A percentile compares a stretch with the other conserved stretches of the same genome.
These are phyloP conservation scores for Beauveria scarabaeidicola DNA, from an alignment of 2,329 filamentous ascomycete species.

Conservation along the genomic window DNA sequence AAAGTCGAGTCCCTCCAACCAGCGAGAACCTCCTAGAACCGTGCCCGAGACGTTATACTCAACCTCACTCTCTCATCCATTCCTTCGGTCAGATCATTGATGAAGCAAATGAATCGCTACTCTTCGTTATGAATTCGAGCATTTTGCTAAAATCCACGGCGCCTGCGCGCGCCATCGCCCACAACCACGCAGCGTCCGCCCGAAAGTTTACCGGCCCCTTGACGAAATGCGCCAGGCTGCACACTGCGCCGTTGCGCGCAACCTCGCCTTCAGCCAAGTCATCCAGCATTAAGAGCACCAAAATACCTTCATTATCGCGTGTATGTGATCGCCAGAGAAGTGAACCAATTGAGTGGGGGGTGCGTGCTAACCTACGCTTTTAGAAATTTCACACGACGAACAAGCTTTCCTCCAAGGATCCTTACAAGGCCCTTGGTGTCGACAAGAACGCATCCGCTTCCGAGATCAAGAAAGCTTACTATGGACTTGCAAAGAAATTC, in stretches of 20 bases:
- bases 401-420: constrained; percentile 56
- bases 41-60: constrained; percentile 2
- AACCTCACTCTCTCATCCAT: neutral
- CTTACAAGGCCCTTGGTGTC: constrained; percentile 81
- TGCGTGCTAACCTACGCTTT: constrained; percentile 3
- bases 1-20: constrained; percentile 12
- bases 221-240: constrained; percentile 28
- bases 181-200: constrained; percentile 31
- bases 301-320: constrained; percentile 17
- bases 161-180: constrained; percentile 38
- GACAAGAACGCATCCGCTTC: constrained; percentile 67
- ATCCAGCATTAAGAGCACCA: constrained; percentile 14
- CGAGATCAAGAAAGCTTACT: constrained; percentile 98
- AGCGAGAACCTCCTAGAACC: constrained; percentile 6
- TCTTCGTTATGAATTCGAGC: constrained; percentile 38
- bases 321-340: constrained; percentile 18
- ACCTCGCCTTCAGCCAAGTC: constrained; percentile 16
- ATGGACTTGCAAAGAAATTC: constrained; percentile 92
- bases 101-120: constrained; percentile 21
- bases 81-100: neutral
- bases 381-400: constrained; percentile 55
- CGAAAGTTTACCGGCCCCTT: constrained; percentile 32
- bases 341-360: neutral
- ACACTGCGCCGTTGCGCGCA: constrained; percentile 19
- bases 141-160: constrained; percentile 38